These are phyloP conservation scores for Porphyra umbilicalis DNA, from an alignment of 31 red algal genomes.

Conservation along the genomic window DNA sequence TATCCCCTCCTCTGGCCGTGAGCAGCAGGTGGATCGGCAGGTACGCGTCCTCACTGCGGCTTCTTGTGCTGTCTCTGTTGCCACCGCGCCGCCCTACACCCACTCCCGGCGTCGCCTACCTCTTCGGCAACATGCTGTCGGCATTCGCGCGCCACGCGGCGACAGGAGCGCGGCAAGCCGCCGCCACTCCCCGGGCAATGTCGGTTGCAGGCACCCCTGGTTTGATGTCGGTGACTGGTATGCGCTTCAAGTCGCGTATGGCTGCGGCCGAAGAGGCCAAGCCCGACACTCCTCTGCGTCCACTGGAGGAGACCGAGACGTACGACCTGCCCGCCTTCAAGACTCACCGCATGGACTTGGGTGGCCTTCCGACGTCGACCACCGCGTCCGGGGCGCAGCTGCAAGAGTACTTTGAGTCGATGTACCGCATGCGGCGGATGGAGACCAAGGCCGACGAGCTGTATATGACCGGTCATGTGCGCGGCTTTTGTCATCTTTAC, in stretches of 20 bases:
- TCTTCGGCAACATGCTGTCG: neutral
- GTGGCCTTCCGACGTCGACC: neutral
- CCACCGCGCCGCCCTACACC: too few relatives aligned
- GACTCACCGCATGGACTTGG: neutral
- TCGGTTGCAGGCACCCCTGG: neutral
- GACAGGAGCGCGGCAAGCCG: neutral
- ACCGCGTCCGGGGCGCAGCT: constrained; percentile 23
- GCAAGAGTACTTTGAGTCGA: constrained; percentile 57
- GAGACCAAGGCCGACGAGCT: constrained; percentile 82
- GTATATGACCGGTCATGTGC: constrained; percentile 71
- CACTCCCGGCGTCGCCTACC: too few relatives aligned
- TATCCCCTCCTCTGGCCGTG: too few relatives aligned
- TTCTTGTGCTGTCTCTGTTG: neutral
- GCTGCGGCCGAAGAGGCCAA: neutral
- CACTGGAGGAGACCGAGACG: neutral
- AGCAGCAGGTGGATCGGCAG: too few relatives aligned
- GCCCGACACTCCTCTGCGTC: neutral
- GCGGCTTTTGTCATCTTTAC: constrained; percentile 97
- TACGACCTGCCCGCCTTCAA: neutral
- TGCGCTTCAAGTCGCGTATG: neutral
- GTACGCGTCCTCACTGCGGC: too few relatives aligned
- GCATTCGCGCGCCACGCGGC: neutral
- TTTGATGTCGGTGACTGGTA: neutral
- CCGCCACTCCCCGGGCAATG: neutral
- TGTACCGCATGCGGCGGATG: constrained; percentile 86